These are phyloP conservation scores for Delonix regia DNA, from an alignment of 306 rosid genomes.

Conservation along the genomic window DNA sequence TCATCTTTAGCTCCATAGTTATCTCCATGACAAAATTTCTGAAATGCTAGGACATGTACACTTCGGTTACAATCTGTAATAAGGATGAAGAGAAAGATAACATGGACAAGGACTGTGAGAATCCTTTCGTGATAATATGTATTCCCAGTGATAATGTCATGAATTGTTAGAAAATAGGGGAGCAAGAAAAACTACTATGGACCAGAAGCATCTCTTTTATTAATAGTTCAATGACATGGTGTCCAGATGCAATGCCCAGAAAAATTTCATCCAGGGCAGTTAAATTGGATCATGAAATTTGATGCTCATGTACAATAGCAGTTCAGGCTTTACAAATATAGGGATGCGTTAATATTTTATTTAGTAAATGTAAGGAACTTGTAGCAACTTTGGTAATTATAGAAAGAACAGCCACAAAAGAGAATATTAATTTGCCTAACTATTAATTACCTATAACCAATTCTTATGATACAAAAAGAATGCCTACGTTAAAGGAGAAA, in stretches of 20 bases:
- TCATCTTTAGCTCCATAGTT: conserved; percentile 40
- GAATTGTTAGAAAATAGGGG: background rate
- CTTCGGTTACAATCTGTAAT: background rate
- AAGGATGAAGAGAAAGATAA: conserved; percentile 5
- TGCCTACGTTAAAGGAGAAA: conserved; percentile 37
- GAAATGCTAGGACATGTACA: conserved; percentile 34
- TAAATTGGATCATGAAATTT: conserved; percentile 14
- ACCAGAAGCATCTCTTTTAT: background rate
- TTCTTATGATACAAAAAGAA: conserved; percentile 44
- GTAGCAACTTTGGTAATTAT: conserved; percentile 6
- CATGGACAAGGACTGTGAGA: conserved; percentile 3
- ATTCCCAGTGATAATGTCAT: background rate
- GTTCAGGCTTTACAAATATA: conserved; percentile 22
- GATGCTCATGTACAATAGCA: conserved; percentile 23
- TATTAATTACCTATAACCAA: conserved; percentile 37
- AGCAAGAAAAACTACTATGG: background rate
- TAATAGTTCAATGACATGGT: conserved; percentile 12
- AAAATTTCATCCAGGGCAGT: background rate
- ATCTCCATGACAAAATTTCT: conserved; percentile 39
- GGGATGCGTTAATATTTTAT: conserved; percentile 9
- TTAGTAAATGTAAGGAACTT: conserved; percentile 1
- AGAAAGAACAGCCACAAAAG: conserved; percentile 28
- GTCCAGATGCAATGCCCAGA: conserved; percentile 2
- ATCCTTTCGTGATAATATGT: conserved; percentile 1
- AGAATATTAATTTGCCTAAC: conserved; percentile 29